Percentiles rank a stretch among this genome's conserved stretches.
phyloP scores from a whole-genome alignment of 371 early-diverging fungal genomes.

The Batkoa obscura region DNA sequence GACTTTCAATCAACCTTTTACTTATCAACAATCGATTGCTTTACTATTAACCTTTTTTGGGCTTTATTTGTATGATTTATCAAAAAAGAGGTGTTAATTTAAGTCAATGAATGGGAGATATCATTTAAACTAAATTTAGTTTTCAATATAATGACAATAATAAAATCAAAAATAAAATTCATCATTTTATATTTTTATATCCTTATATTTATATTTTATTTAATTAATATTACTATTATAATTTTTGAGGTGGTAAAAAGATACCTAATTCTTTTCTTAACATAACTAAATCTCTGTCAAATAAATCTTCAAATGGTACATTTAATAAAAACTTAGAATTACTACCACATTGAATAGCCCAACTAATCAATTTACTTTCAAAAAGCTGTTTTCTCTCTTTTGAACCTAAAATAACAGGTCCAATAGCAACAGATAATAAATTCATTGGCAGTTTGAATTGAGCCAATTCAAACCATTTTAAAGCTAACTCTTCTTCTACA shows the following conservation, averaged over 20 bases:
- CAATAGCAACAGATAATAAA: constrained; percentile 54
- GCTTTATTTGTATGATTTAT: too few species aligned
- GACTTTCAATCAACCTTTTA: too few species aligned
- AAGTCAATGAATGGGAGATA: too few species aligned
- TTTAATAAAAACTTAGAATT: constrained; percentile 55
- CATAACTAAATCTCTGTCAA: constrained; percentile 43
- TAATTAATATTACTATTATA: too few species aligned
- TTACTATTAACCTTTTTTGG: too few species aligned
- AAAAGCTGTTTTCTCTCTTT: constrained; percentile 13
- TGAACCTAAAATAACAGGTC: constrained; percentile 38
- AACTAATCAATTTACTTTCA: constrained; percentile 32
- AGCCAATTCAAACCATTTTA: constrained; percentile 87
- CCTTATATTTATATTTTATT: too few species aligned
- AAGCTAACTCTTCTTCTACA: constrained; percentile 78
- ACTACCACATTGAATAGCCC: constrained; percentile 77
- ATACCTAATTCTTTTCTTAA: constrained; percentile 45
- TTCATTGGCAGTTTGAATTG: constrained; percentile 87
- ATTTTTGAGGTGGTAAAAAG: neutral
- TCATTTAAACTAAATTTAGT: too few species aligned
- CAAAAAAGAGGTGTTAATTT: too few species aligned
- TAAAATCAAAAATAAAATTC: too few species aligned
- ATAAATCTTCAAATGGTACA: constrained; percentile 71
- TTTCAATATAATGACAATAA: too few species aligned
- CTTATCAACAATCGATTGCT: too few species aligned
- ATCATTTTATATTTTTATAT: too few species aligned